Conservation (phyloP, 2,329 filamentous ascomycete species). For the Harringtonia aguacate region DNA sequence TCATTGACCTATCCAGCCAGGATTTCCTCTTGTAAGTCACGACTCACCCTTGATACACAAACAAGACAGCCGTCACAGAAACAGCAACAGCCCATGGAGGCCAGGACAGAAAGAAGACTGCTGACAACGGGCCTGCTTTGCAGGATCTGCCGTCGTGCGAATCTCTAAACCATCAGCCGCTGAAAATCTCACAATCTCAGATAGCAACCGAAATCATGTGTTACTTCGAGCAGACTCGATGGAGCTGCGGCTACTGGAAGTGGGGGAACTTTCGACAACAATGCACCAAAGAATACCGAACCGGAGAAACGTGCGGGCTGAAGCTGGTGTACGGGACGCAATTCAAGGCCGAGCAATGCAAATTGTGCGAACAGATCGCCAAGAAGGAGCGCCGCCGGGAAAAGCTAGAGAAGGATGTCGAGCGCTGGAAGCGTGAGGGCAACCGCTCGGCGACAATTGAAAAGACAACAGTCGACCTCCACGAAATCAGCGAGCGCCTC, state of each 20-base stretch:
- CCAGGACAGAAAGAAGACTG: too few relatives aligned
- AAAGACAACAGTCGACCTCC: slow-evolving; percentile 59
- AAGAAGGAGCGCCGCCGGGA: slow-evolving; percentile 67
- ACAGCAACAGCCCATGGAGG: too few relatives aligned
- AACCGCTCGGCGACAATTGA: slow-evolving; percentile 64
- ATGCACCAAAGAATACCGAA: slow-evolving; percentile 90
- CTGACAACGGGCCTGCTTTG: too few relatives aligned
- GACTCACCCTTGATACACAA: background rate
- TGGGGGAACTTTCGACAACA: slow-evolving; percentile 91
- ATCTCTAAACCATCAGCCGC: too few relatives aligned
- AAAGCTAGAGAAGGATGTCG: slow-evolving; percentile 65
- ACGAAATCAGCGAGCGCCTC: slow-evolving; percentile 52
- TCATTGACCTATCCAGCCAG: too few relatives aligned
- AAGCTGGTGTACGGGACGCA: slow-evolving; percentile 74
- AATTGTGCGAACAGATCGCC: slow-evolving; percentile 79
- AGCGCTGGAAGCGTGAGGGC: slow-evolving; percentile 67
- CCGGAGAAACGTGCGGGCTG: slow-evolving; percentile 91
- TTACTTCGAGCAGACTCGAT: slow-evolving; percentile 87
- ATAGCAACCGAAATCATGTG: too few relatives aligned
- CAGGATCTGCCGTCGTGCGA: too few relatives aligned
- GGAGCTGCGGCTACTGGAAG: slow-evolving; percentile 81
- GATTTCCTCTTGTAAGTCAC: too few relatives aligned
- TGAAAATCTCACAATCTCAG: too few relatives aligned
- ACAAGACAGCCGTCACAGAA: too few relatives aligned
- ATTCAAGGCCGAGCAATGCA: slow-evolving; percentile 56